Evolutionary conservation across 2,329 filamentous ascomycete genomes (phyloP).

Genomic region (Leptosphaerulina australis): DNA sequence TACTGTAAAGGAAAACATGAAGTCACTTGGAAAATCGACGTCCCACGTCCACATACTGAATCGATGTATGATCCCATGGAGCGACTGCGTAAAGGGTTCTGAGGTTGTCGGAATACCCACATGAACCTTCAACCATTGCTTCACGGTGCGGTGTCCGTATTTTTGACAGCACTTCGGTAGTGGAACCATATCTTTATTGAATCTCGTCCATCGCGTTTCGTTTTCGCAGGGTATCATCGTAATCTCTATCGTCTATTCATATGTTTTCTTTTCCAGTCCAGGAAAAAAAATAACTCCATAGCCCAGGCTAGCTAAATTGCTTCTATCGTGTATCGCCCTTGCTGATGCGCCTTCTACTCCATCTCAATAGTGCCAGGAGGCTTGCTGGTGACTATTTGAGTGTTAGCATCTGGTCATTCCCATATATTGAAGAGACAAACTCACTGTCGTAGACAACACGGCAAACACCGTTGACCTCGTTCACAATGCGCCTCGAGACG

Average conservation of each 20-base stretch:
- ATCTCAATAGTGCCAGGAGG: constrained; percentile 76
- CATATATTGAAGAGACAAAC: constrained; percentile 31
- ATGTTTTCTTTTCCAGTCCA: constrained; percentile 18
- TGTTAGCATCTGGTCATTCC: constrained; percentile 21
- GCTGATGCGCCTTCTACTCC: constrained; percentile 63
- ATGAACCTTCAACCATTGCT: too few relatives aligned
- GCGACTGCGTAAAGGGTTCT: too few relatives aligned
- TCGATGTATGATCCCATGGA: too few relatives aligned
- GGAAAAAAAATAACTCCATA: constrained; percentile 3
- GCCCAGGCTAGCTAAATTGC: constrained; percentile 4
- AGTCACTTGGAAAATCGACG: too few relatives aligned
- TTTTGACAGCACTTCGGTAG: constrained; percentile 33
- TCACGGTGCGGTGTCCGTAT: constrained; percentile 2
- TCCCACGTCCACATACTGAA: too few relatives aligned
- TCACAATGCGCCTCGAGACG: constrained; percentile 72
- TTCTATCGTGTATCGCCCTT: background rate
- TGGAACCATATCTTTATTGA: constrained; percentile 12
- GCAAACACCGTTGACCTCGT: constrained; percentile 74
- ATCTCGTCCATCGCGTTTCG: constrained; percentile 19
- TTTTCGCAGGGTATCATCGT: constrained; percentile 36
- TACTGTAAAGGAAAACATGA: too few relatives aligned
- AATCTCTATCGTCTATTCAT: constrained; percentile 30
- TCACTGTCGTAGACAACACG: constrained; percentile 73
- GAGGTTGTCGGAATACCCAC: too few relatives aligned
- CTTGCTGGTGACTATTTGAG: constrained; percentile 63